Base-by-base conservation (phyloP, 2,329 filamentous ascomycete genomes). In the Orbilia blumenaviensis region DNA sequence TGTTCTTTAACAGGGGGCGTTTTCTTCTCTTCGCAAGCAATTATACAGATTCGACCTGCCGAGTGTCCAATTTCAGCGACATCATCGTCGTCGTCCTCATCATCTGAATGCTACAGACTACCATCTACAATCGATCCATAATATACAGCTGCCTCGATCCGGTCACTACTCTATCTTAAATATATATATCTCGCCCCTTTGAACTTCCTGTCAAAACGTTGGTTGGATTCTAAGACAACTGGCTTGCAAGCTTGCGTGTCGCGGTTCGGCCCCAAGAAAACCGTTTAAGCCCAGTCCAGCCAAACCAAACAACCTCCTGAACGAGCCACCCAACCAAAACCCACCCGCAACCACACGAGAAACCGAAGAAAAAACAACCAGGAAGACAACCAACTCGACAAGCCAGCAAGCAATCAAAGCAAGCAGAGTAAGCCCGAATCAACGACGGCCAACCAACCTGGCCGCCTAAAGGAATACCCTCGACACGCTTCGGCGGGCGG, bases 401-500 rank as follows among this genome's bases (percentile, higher is more conserved):
- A 5, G 5, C 10, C 5, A 46, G 42, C 42, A 46, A 46, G 10
- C 7, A 10, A 23, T 21, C 10, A 5, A 46, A 46, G 2, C 16
- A 46, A 46, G n/a, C n/a, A n/a, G n/a, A n/a, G 14, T 7, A 18
- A 48, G 10, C 8, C 44, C 23, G 27, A n/a, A 41, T 42, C 34
- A 1, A 41, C 16, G 14, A 29, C 34, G 7, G n/a, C n/a, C 23
- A 21, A 54, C 18, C 50, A 68, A 14, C 32, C 50, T 25, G 54
- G 48, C 29, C 54, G 21, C 41, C 36, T 52, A 61, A 46, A 62
- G 29, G 54, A 52, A 62, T 34, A 46, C 63, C 36, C 63, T 56
- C 41, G 61, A 67, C 50, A 50, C 67, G 58, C 41, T 63, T 50
- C 27, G 63, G 64, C 72, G 48, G 52, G 56, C 54, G 36, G 32